Evolutionary conservation across 331 rosid genomes (phyloP).

Genomic region (Quercus phellos): DNA sequence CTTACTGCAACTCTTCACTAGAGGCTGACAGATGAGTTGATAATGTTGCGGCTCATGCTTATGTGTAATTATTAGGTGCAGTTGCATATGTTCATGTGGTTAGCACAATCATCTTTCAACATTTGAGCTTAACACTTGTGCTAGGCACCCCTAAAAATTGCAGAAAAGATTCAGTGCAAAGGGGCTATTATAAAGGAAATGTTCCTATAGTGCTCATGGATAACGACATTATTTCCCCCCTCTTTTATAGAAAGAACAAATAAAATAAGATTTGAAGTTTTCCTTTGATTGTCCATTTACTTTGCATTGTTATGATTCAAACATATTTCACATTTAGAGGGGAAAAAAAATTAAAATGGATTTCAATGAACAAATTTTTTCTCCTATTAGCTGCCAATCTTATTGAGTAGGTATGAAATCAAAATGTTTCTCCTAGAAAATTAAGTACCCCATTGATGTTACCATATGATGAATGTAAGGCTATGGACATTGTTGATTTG

Average conservation of each 20-base stretch:
- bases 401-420: not conserved
- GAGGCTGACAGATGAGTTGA: too few species aligned
- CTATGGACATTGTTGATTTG: not conserved
- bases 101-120: slow-evolving; percentile 1
- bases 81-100: slow-evolving; percentile 8
- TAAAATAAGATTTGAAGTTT: not conserved
- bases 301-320: not conserved
- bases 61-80: not conserved
- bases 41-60: too few species aligned
- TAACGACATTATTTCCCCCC: not conserved
- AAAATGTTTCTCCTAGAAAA: not conserved
- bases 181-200: not conserved
- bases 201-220: not conserved
- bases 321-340: not conserved
- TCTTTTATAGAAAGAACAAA: not conserved
- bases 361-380: too few species aligned
- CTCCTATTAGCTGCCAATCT: not conserved
- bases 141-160: not conserved
- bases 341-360: not conserved
- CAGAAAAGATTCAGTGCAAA: not conserved
- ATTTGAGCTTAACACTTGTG: not conserved
- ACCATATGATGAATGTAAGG: not conserved
- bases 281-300: not conserved
- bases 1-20: too few species aligned
- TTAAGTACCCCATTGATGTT: not conserved